Evolutionary conservation across 2,329 filamentous ascomycete genomes (phyloP), one percentile per base, ranked within the genome.

Genomic region (Calonectria leucothoes): DNA sequence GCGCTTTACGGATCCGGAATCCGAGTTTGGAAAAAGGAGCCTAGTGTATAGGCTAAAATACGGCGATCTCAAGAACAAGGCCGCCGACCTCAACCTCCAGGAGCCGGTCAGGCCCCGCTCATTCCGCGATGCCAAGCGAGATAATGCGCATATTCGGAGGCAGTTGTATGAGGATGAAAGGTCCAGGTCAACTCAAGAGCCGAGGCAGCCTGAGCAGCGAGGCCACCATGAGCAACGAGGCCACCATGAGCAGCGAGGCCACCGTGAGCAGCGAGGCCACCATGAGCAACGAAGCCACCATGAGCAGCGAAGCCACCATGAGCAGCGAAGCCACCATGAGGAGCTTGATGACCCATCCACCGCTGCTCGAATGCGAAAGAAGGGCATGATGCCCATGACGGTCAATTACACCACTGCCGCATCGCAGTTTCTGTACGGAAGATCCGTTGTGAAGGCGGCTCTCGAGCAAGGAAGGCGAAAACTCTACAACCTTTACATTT

Each of bases 401-500:
- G 75, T 86, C 73, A 83, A 84, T 61, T 91, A 96, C 81, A 95
- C 94, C 0, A 97, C 95, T 0, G 94, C 96, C 0, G 94, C 95
- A 6, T 98, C 96, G 0, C 94, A 98, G 74, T 98, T 98, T 79
- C 87, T 99, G 2, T 98, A 98, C 82, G 97, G 97, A 7, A 91
- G 90, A 55, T 94, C 94, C 2, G 92, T 94, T 2, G 95, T 98
- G 27, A 89, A 94, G 75, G 94, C 96, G 25, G 96, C 95, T 0
- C 86, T 99, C 25, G 91, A 89, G 76, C 82, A 85, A 59, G 87
- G 87, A 14, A 89, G 91, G 39, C 92, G 97, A 71, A 92, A 94
- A 80, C 85, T 98, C 3, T 98, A 98, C 86, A 94, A 92, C 69
- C 89, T 99, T 4, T 98, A 98, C 82, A 87, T 98, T 14, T 93